phyloP scores from a whole-genome alignment of 148 eudicot species.

The Camellia japonica region DNA sequence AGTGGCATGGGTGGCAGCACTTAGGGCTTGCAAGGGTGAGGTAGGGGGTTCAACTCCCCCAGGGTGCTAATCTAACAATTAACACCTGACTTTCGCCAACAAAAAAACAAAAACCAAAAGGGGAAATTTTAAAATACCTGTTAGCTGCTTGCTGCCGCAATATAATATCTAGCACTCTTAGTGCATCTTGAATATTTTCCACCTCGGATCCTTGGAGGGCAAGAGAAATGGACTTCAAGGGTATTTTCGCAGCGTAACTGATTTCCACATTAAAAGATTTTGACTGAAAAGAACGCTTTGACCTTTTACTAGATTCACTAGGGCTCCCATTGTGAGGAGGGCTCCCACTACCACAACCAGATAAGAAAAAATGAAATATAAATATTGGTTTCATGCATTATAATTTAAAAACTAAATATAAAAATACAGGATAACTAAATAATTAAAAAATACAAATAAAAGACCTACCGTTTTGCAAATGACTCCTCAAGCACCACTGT shows the following conservation, averaged over 20 bases:
- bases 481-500: slow-evolving; percentile 60
- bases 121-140: slow-evolving; percentile 28
- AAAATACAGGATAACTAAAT: not conserved
- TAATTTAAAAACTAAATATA: not conserved
- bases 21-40: too few species aligned
- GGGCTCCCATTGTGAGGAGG: slow-evolving; percentile 24
- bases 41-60: too few species aligned
- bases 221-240: slow-evolving; percentile 39
- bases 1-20: too few species aligned
- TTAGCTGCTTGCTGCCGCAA: slow-evolving; percentile 68
- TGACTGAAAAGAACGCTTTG: slow-evolving; percentile 46
- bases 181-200: slow-evolving; percentile 44
- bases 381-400: not conserved
- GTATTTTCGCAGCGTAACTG: slow-evolving; percentile 48
- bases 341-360: slow-evolving; percentile 32
- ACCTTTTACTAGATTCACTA: slow-evolving; percentile 50
- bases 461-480: slow-evolving; percentile 48
- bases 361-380: not conserved
- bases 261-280: slow-evolving; percentile 63
- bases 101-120: not conserved
- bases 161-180: slow-evolving; percentile 70
- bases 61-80: too few species aligned
- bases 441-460: not conserved
- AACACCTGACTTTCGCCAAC: too few species aligned
- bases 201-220: slow-evolving; percentile 41